Evolutionary conservation across 2,329 filamentous ascomycete genomes (phyloP).

Genomic region (Arthrobotrys sinensis): DNA sequence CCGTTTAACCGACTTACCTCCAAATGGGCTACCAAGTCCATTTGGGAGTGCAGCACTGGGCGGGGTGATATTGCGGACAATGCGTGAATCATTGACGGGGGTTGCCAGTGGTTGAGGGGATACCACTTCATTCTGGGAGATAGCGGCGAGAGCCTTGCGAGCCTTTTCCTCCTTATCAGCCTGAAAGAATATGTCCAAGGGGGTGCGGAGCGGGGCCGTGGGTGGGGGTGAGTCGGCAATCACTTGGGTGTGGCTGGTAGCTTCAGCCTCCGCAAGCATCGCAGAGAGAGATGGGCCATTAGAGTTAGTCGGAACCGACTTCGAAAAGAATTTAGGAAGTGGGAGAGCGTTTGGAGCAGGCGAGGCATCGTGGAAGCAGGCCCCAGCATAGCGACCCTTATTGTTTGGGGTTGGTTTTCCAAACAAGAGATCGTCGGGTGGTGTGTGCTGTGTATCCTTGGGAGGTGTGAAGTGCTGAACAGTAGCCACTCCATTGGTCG

Average conservation of each 20-base stretch:
- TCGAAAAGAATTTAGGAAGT: conserved; percentile 88
- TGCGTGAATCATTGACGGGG: conserved; percentile 51
- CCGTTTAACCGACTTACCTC: conserved; percentile 32
- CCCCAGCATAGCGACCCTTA: conserved; percentile 81
- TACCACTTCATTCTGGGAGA: conserved; percentile 55
- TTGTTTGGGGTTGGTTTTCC: conserved; percentile 68
- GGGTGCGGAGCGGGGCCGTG: conserved; percentile 67
- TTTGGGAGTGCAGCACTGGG: conserved; percentile 51
- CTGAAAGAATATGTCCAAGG: conserved; percentile 90
- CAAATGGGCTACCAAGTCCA: conserved; percentile 51
- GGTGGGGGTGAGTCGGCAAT: conserved; percentile 65
- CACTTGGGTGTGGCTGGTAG: conserved; percentile 68
- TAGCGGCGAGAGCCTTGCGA: conserved; percentile 65
- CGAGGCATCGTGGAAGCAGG: conserved; percentile 89
- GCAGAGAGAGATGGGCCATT: conserved; percentile 69
- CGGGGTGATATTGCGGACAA: conserved; percentile 52
- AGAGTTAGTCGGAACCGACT: conserved; percentile 78
- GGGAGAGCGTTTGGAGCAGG: conserved; percentile 91
- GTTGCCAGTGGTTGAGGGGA: conserved; percentile 61
- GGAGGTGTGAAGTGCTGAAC: conserved; percentile 53
- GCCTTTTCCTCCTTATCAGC: conserved; percentile 85
- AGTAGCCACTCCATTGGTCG: background rate
- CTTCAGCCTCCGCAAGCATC: conserved; percentile 68
- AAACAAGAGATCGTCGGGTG: conserved; percentile 50
- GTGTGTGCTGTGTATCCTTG: conserved; percentile 37